Evolutionary conservation across 495 filamentous ascomycete species (phyloP).

Genomic region (Penicillium coprophilum): DNA sequence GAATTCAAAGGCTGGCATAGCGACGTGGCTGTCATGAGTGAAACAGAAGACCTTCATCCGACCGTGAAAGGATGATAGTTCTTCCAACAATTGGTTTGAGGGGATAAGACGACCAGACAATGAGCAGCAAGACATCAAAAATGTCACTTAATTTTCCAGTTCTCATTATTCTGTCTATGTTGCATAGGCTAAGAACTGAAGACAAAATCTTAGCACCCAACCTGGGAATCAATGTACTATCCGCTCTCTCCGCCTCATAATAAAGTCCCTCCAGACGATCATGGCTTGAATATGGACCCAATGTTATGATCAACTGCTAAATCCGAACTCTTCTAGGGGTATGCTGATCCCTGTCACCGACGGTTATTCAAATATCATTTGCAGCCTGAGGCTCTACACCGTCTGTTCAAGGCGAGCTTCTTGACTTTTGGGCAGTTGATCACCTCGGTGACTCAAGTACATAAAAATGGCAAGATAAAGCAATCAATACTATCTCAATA

Average conservation of each 20-base stretch:
- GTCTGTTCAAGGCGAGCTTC: no score
- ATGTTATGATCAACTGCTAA: neutral
- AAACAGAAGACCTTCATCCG: neutral
- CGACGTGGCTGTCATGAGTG: constrained; percentile 12
- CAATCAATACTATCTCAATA: no score
- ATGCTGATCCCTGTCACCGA: no score
- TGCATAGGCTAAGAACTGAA: neutral
- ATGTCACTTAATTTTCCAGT: neutral
- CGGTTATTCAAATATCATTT: neutral
- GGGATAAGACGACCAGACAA: neutral
- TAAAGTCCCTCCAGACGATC: neutral
- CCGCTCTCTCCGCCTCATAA: neutral
- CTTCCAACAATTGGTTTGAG: neutral
- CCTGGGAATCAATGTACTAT: neutral
- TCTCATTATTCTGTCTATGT: no score
- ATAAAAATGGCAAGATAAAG: no score
- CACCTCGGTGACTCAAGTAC: no score
- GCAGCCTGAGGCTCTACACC: no score
- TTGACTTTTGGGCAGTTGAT: no score
- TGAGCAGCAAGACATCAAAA: neutral
- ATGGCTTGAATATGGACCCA: neutral
- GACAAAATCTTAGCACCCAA: neutral
- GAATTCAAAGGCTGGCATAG: constrained; percentile 27
- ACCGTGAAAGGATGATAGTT: neutral
- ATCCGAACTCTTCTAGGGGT: no score